These are phyloP conservation scores for Collybiopsis luxurians DNA, from an alignment of 768 basidiomycete genomes.

Conservation along the genomic window DNA sequence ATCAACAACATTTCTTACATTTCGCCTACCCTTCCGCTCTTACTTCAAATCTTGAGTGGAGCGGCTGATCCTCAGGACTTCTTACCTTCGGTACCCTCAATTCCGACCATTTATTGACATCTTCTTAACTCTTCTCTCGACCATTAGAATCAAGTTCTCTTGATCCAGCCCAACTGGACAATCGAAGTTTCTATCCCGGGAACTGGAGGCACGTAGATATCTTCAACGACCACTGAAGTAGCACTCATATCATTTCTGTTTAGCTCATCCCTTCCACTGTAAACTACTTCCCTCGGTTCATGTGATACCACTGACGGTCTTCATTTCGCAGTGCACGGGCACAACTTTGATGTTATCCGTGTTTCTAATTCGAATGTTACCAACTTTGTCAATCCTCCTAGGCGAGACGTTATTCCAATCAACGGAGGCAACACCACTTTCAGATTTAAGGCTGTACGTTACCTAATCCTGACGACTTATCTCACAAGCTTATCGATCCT, in stretches of 20 bases:
- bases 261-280: slow-evolving; percentile 31
- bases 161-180: slow-evolving; percentile 40
- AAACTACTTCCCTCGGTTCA: background rate
- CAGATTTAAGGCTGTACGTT: slow-evolving; percentile 23
- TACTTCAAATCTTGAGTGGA: slow-evolving; percentile 33
- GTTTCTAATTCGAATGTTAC: slow-evolving; percentile 18
- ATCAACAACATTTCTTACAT: slow-evolving; percentile 11
- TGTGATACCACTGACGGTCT: too few relatives aligned
- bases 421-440: slow-evolving; percentile 34
- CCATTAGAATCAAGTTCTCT: slow-evolving; percentile 8
- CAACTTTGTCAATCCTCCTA: slow-evolving; percentile 28
- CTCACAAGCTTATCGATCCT: background rate
- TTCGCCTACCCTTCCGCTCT: slow-evolving; percentile 24
- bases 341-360: slow-evolving; percentile 27
- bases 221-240: background rate
- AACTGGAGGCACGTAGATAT: slow-evolving; percentile 23
- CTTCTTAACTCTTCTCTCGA: background rate
- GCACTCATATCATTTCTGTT: background rate
- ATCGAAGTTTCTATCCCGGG: slow-evolving; percentile 49
- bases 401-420: slow-evolving; percentile 24
- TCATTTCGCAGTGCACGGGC: slow-evolving; percentile 23
- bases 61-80: slow-evolving; percentile 25
- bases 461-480: background rate
- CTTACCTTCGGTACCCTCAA: slow-evolving; percentile 30
- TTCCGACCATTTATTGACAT: background rate